phyloP scores from a whole-genome alignment of 2,329 filamentous ascomycete species.

The Cladobotryum mycophilum region DNA sequence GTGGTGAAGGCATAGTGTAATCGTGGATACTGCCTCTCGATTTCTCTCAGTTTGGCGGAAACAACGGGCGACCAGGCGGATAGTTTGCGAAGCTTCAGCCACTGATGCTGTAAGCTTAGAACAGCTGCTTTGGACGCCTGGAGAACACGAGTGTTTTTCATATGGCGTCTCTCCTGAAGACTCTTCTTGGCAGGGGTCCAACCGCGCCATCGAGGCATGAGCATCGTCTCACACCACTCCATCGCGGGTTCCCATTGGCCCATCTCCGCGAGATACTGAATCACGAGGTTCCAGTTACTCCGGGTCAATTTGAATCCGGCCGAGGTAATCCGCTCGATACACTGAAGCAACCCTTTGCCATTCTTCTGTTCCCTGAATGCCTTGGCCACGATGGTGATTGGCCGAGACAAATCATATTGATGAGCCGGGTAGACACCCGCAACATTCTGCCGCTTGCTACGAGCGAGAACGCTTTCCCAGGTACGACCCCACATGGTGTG shows the following conservation, averaged over 20 bases:
- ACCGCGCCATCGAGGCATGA: conserved; percentile 74
- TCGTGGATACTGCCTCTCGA: conserved; percentile 35
- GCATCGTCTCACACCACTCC: conserved; percentile 62
- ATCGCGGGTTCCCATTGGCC: conserved; percentile 63
- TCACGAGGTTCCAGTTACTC: conserved; percentile 73
- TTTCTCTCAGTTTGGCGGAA: conserved; percentile 31
- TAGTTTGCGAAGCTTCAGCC: conserved; percentile 42
- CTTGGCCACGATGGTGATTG: conserved; percentile 45
- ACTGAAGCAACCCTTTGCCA: conserved; percentile 39
- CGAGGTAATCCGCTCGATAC: conserved; percentile 49
- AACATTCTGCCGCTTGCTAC: conserved; percentile 17
- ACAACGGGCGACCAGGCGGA: conserved; percentile 43
- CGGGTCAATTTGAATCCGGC: conserved; percentile 70
- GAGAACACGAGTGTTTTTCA: conserved; percentile 29
- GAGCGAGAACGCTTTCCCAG: conserved; percentile 44
- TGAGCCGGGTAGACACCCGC: conserved; percentile 36
- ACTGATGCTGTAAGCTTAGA: conserved; percentile 42
- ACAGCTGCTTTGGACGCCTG: conserved; percentile 35
- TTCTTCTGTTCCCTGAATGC: conserved; percentile 36
- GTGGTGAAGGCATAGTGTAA: conserved; percentile 36
- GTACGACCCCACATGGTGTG: conserved; percentile 60
- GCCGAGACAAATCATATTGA: conserved; percentile 47
- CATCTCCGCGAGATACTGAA: conserved; percentile 59
- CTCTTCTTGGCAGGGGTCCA: conserved; percentile 43
- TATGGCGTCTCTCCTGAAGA: conserved; percentile 30